Base-by-base conservation (phyloP, 2,329 filamentous ascomycete species). In the Hypoxylon sp. region DNA sequence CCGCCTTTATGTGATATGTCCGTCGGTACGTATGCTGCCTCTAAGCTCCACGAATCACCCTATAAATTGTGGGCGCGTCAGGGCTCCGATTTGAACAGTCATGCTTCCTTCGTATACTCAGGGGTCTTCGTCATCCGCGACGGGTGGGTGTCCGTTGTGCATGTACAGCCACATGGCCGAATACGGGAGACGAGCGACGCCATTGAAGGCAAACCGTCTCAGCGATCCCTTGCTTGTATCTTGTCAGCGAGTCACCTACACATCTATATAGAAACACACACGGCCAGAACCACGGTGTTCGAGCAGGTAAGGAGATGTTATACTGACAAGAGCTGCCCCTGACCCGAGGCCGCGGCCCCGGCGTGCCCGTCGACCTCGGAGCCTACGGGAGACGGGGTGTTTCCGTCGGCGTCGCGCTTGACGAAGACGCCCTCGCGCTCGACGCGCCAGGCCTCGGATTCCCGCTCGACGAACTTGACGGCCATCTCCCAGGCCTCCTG, bases 351-450 rank as follows among this genome's bases (percentile, higher is more conserved):
- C 6, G 21, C 15, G 26, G 10, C n/a, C 3, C 27, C 54, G 15
- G 50, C 52, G 15, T 65, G 67, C 20, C 54, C 65, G 35, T 61
- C 62, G n/a, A 64, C 45, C 24, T 62, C 51, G n/a, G 26, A 24
- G 20, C 60, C 54, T 3, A 38, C 43, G n/a, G 15, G n/a, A n/a
- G n/a, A 27, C 1, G 24, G 47, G 4, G 26, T 17, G 17, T 63
- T 48, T 13, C 66, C 61, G 15, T 68, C 58, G 2, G 68, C 59
- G 31, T 60, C 63, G 8, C 53, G 26, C 23, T 62, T 75, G 2
- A 79, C 74, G 33, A 83, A 78, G n/a, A 81, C 69, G 1, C 81
- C 81, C 4, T 78, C 74, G 2, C 75, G 65, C 35, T 73, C 75
- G 40, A 79, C 75, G 15, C 70, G 73, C 81, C 81, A 84, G 2